Conservation (phyloP, 345 rosid species). For the Eutrema yunnanense region DNA sequence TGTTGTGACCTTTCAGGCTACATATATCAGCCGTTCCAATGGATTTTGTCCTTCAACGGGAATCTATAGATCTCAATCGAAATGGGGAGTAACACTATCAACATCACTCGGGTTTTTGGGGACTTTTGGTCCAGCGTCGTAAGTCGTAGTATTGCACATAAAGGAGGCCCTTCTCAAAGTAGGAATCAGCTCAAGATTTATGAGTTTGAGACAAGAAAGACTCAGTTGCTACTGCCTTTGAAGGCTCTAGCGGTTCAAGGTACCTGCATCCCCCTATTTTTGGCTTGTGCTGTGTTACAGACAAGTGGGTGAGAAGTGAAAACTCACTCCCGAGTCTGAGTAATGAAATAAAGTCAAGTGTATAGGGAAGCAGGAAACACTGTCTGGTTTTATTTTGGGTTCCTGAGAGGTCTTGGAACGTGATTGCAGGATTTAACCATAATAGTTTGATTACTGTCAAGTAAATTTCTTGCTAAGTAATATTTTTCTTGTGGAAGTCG, state of each 20-base stretch:
- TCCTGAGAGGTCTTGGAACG: constrained; percentile 19
- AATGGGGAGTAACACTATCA: constrained; percentile 27
- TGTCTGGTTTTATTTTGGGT: constrained; percentile 18
- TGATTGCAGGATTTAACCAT: constrained; percentile 20
- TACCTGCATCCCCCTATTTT: constrained; percentile 24
- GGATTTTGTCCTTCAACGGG: constrained; percentile 23
- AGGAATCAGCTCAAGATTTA: constrained; percentile 29
- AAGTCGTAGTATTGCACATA: constrained; percentile 32
- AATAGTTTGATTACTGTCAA: constrained; percentile 26
- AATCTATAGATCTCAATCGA: constrained; percentile 28
- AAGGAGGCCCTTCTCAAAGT: constrained; percentile 27
- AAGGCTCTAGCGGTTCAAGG: constrained; percentile 16
- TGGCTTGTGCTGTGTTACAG: constrained; percentile 23
- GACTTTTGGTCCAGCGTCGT: constrained; percentile 25
- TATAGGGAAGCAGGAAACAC: constrained; percentile 18
- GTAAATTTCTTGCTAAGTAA: not conserved
- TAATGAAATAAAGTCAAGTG: constrained; percentile 20
- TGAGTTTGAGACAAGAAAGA: constrained; percentile 8
- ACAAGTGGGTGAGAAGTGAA: constrained; percentile 25
- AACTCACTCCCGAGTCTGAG: constrained; percentile 12
- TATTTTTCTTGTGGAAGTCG: not conserved
- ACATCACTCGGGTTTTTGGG: constrained; percentile 24
- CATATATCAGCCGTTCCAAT: constrained; percentile 18
- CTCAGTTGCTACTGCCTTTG: constrained; percentile 11
- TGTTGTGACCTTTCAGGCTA: constrained; percentile 23